These are phyloP conservation scores for Oryza officinalis DNA, from an alignment of 176 grass and related monocot species.

Conservation along the genomic window DNA sequence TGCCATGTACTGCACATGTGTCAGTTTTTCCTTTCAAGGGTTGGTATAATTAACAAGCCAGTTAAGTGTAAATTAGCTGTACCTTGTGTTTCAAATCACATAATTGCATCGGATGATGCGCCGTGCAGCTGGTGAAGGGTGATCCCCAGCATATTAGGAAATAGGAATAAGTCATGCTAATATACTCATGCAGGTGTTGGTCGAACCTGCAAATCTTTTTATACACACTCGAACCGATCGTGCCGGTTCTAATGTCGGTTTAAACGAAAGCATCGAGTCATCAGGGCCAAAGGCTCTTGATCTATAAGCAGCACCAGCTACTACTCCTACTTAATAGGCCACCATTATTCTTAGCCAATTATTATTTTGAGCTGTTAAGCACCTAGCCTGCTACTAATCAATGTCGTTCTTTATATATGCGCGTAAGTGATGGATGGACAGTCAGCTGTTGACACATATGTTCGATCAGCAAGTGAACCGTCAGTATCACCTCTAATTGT, in stretches of 20 bases:
- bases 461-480: background rate
- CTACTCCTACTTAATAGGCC: background rate
- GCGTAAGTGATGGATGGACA: background rate
- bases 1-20: background rate
- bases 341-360: background rate
- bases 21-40: background rate
- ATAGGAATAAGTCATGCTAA: background rate
- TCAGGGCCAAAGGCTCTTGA: constrained; percentile 6
- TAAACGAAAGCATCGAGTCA: constrained; percentile 7
- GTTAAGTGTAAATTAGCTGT: background rate
- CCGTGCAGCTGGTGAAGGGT: background rate
- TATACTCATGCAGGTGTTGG: background rate
- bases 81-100: background rate
- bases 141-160: background rate
- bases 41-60: background rate
- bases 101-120: constrained; percentile 12
- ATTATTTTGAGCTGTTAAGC: constrained; percentile 16
- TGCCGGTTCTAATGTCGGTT: constrained; percentile 19
- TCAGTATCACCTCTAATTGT: background rate
- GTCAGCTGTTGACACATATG: background rate
- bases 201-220: background rate
- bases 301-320: constrained; percentile 17
- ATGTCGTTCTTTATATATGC: background rate
- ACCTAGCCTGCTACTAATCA: background rate
- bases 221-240: background rate